Base-by-base conservation (phyloP, 192 early-diverging fungal genomes). In the Podila minutissima region DNA sequence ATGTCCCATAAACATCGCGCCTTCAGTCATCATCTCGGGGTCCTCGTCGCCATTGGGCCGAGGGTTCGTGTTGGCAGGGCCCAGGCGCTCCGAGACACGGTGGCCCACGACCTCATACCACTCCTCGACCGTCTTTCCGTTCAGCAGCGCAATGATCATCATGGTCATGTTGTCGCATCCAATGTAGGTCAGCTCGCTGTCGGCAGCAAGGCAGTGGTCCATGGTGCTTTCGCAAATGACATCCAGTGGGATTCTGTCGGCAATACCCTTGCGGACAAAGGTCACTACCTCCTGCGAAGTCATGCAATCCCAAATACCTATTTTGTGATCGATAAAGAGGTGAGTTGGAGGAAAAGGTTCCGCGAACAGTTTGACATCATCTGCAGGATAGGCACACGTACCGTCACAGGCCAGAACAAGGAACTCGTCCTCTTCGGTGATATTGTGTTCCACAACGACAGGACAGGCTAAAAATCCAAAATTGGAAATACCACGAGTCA, bases 101-200 rank as follows among this genome's bases (percentile, higher is more conserved):
- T 53, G 10, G 24, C 48, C 65, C 58, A 91, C 79, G 75, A 83
- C 82, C 35, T 84, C 67, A 37, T 89, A 84, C 97, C 97, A 99
- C 83, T 96, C 88, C 2, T 94, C 90, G 66, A 87, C 81, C 38
- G 87, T 88, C 70, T 88, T 91, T 50, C 95, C 95, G 70, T 94
- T 88, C 69, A 98, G 87, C 33, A 98, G 72, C 6, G 88, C 98
- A 15, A 96, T 89, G 50, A 99, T 95, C 28, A 98, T 85, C 28
- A 98, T 92, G 2, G 98, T 98, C 98, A 99, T 99, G 87, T 99
- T 99, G 84, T 99, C 98, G 83, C 97, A 98, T 22, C 98, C 98
- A 24, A 99, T 90, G 26, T 94, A 93, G 62, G 95, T 95, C 66
- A 96, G 84, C 49, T 95, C 96, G 71, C 88, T 91, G 72, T 96